Conservation (phyloP, 805 yeast species). For the Lipomyces kockii region DNA sequence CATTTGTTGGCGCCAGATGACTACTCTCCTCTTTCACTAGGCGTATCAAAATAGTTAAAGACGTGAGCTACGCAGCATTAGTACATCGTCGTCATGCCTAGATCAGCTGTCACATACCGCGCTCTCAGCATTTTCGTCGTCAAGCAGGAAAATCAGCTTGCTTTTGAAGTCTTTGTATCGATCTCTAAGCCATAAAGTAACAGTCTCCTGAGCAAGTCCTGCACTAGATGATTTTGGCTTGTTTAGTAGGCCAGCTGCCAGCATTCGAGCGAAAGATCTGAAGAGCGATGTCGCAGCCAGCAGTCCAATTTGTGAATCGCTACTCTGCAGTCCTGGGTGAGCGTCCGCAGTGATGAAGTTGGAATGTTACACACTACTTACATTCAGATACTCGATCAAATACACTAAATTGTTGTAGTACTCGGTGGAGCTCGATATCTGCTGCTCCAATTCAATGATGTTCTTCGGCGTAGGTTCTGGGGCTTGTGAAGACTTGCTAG, state of each 20-base stretch:
- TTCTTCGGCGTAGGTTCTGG: constrained; percentile 28
- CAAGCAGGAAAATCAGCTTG: constrained; percentile 51
- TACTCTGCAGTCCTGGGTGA: constrained; percentile 10
- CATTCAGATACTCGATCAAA: constrained; percentile 51
- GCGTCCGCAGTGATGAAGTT: not conserved
- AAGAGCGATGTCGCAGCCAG: constrained; percentile 47
- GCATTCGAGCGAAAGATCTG: constrained; percentile 56
- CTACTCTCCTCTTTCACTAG: constrained; percentile 59
- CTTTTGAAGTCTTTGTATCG: constrained; percentile 61
- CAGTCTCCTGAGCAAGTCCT: constrained; percentile 49
- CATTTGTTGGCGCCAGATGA: constrained; percentile 54
- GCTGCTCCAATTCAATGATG: constrained; percentile 32
- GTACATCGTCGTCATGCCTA: not conserved
- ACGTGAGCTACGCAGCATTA: constrained; percentile 20
- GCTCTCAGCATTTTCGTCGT: constrained; percentile 48
- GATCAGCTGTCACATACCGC: constrained; percentile 47
- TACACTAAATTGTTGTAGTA: constrained; percentile 60
- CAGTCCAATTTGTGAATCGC: constrained; percentile 35
- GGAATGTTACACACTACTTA: constrained; percentile 21
- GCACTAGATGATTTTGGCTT: constrained; percentile 47
- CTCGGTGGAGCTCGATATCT: constrained; percentile 48
- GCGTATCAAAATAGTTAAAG: constrained; percentile 45
- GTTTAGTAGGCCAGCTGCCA: constrained; percentile 50
- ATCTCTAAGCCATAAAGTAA: constrained; percentile 67
- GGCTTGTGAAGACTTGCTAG: not conserved